These are phyloP conservation scores for Trichocladium antarcticum DNA, from an alignment of 495 filamentous ascomycete genomes.

Conservation along the genomic window DNA sequence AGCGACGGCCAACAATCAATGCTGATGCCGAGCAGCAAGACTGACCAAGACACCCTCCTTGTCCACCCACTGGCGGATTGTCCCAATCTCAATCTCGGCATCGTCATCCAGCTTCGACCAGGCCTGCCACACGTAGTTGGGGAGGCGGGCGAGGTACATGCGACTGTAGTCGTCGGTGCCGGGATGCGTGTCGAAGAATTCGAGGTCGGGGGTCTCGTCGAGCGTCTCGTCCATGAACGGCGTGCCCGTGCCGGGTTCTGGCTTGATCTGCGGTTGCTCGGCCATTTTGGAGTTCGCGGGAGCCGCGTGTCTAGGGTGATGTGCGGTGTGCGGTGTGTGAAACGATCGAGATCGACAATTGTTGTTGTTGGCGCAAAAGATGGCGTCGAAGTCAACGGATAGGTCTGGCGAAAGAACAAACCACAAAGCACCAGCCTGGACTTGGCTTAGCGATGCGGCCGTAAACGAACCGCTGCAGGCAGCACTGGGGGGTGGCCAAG, in stretches of 20 bases:
- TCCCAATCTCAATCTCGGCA: conserved; percentile 59
- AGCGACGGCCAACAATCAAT: background rate
- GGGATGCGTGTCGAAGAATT: conserved; percentile 48
- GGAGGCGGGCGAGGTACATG: conserved; percentile 66
- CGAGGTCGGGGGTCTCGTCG: conserved; percentile 80
- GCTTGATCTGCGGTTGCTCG: conserved; percentile 46
- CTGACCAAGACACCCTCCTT: conserved; percentile 35
- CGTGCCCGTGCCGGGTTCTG: conserved; percentile 53
- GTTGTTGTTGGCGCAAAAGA: too few relatives aligned
- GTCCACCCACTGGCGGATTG: conserved; percentile 51
- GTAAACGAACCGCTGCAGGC: too few relatives aligned
- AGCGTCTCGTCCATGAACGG: conserved; percentile 50
- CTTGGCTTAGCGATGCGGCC: too few relatives aligned
- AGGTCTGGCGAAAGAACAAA: too few relatives aligned
- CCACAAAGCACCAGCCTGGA: background rate
- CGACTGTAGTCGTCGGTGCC: conserved; percentile 30
- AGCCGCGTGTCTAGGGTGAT: too few relatives aligned
- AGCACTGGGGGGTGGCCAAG: too few relatives aligned
- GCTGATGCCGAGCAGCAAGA: background rate
- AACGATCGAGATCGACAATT: background rate
- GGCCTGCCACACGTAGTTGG: conserved; percentile 66
- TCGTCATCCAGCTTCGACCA: conserved; percentile 43
- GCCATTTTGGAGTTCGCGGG: conserved; percentile 27
- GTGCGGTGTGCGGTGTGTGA: background rate
- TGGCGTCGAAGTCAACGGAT: too few relatives aligned